phyloP scores from a whole-genome alignment of 2,329 filamentous ascomycete genomes.

The Trichoderma sp. region DNA sequence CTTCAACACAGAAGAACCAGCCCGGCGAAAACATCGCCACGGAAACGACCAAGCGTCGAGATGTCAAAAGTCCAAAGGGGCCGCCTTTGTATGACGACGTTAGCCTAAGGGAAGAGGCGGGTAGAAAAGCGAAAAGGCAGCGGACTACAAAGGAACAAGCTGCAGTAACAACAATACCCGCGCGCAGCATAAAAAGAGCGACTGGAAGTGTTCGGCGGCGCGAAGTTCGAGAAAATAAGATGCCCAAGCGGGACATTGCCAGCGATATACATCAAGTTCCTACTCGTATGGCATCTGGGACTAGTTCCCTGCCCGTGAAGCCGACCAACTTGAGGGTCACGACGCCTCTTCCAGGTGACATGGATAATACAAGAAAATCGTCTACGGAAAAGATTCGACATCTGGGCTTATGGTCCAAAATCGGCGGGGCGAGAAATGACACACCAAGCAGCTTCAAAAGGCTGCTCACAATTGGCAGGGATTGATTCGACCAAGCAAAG shows the following conservation, averaged over 20 bases:
- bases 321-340: background rate
- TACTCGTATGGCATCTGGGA: background rate
- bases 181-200: background rate
- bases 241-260: background rate
- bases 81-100: background rate
- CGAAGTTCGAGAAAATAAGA: background rate
- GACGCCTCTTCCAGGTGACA: background rate
- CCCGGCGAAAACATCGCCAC: conserved; percentile 19
- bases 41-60: conserved; percentile 21
- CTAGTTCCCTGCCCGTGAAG: background rate
- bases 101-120: conserved; percentile 1
- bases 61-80: conserved; percentile 6
- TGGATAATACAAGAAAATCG: conserved; percentile 1
- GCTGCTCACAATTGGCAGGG: conserved; percentile 26
- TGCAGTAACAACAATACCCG: background rate
- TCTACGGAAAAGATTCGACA: conserved; percentile 20
- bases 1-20: conserved; percentile 42
- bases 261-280: background rate
- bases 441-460: conserved; percentile 16
- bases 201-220: conserved; percentile 2
- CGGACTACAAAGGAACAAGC: background rate
- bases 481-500: background rate
- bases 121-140: conserved; percentile 25
- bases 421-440: conserved; percentile 8
- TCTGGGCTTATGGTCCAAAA: background rate